A percentile compares a stretch with the other conserved stretches of the same genome.
Conservation (phyloP, 495 filamentous ascomycete species). For the Tuber indicum region DNA sequence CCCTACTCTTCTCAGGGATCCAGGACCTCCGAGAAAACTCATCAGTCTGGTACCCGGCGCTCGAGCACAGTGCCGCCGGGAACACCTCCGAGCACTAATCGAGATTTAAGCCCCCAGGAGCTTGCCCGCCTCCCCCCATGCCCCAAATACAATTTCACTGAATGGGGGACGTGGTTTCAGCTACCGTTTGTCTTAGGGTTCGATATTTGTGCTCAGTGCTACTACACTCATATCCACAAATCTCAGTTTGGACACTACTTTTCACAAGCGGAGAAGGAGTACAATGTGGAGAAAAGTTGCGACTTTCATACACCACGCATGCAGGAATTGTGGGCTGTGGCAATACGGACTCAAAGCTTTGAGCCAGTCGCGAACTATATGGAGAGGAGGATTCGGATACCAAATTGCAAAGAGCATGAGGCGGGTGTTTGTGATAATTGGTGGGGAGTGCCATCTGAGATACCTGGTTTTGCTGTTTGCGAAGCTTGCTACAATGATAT, state of each 20-base stretch:
- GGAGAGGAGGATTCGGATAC: not conserved
- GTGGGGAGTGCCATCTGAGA: not conserved
- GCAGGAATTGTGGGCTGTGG: not conserved
- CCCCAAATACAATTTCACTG: not conserved
- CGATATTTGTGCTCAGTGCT: not conserved
- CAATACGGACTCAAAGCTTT: not conserved
- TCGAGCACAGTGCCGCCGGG: not conserved
- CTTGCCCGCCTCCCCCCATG: not conserved
- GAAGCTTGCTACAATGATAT: not conserved
- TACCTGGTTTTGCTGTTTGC: not conserved
- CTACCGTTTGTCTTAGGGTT: not conserved
- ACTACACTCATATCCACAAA: not conserved
- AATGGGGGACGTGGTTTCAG: constrained; percentile 3
- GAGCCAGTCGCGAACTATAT: not conserved
- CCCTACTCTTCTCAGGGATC: constrained; percentile 5
- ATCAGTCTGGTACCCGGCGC: not conserved
- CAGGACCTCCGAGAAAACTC: not conserved
- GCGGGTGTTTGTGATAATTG: not conserved
- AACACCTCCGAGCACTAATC: not conserved
- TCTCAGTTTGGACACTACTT: constrained; percentile 2
- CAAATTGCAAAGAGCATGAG: not conserved
- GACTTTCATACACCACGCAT: constrained; percentile 1
- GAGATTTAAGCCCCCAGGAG: not conserved
- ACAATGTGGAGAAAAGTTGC: not conserved
- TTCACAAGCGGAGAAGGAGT: not conserved